Conservation (phyloP, 2,329 filamentous ascomycete genomes). For the Coniella lustricola region DNA sequence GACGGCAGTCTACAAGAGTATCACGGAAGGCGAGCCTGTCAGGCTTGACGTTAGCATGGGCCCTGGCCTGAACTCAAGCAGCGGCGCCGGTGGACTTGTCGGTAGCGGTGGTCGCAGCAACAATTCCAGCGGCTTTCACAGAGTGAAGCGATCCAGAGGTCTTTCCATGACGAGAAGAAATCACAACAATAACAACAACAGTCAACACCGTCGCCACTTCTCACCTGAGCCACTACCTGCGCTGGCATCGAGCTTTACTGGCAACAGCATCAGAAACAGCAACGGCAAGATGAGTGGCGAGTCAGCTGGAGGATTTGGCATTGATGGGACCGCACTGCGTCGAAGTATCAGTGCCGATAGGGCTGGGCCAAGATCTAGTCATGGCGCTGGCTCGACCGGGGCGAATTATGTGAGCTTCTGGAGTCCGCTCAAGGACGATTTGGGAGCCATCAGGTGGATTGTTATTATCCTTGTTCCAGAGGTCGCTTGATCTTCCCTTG, state of each 20-base stretch:
- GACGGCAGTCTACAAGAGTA: not conserved
- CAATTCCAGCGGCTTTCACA: not conserved
- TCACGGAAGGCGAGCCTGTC: constrained; percentile 3
- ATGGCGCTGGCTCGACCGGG: not conserved
- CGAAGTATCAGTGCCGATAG: constrained; percentile 10
- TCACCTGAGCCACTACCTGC: not conserved
- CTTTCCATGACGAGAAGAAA: constrained; percentile 6
- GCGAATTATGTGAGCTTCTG: constrained; percentile 10
- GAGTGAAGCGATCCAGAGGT: not conserved
- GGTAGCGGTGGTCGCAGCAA: not conserved
- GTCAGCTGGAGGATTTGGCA: not conserved
- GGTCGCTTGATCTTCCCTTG: not conserved
- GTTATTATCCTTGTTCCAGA: constrained; percentile 11
- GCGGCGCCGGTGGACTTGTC: no score
- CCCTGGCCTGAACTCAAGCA: no score
- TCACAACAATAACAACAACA: not conserved
- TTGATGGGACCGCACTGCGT: not conserved
- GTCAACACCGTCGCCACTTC: not conserved
- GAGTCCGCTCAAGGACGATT: constrained; percentile 10
- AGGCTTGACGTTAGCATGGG: constrained; percentile 4
- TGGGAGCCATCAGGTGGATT: not conserved
- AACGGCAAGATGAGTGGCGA: no score
- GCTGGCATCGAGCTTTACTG: no score
- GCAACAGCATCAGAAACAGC: no score
- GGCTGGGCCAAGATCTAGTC: not conserved